Conservation (phyloP, 2,329 filamentous ascomycete genomes). For the Trichoderma breve region DNA sequence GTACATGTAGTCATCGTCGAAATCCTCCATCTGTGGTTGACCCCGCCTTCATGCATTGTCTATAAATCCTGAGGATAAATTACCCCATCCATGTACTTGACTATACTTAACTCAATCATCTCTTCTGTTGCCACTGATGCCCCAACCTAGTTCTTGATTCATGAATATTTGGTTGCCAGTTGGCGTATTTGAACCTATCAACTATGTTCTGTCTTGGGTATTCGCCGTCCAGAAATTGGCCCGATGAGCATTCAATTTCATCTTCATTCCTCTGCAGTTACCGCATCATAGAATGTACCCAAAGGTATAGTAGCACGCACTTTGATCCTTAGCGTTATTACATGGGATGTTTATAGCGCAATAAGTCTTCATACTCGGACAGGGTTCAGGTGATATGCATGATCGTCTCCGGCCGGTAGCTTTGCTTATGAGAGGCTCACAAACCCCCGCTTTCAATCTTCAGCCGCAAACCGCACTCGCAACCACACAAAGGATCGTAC, state of each 20-base stretch:
- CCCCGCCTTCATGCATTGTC: not conserved
- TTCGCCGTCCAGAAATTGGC: not conserved
- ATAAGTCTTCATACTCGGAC: not conserved
- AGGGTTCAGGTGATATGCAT: not conserved
- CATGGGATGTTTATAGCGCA: not conserved
- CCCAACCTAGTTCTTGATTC: not conserved
- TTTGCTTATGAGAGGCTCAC: not conserved
- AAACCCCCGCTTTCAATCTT: slow-evolving; percentile 3
- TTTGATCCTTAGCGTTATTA: not conserved
- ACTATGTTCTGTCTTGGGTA: not conserved
- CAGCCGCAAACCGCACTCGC: not conserved
- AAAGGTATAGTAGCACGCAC: not conserved
- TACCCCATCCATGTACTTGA: not conserved
- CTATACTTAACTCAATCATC: not conserved
- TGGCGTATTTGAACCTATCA: not conserved
- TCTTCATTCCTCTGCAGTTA: not conserved
- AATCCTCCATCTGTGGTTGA: not conserved
- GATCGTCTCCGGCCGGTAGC: not conserved
- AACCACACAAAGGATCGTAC: not conserved
- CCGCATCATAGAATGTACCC: not conserved
- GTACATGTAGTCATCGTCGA: no score
- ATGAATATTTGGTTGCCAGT: not conserved
- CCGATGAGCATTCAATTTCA: not conserved
- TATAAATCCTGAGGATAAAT: not conserved
- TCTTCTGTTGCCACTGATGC: not conserved